Percentiles rank a stretch among this genome's conserved stretches.
Evolutionary conservation across 2,329 filamentous ascomycete genomes (phyloP).

Genomic region (Macrophomina tecta): DNA sequence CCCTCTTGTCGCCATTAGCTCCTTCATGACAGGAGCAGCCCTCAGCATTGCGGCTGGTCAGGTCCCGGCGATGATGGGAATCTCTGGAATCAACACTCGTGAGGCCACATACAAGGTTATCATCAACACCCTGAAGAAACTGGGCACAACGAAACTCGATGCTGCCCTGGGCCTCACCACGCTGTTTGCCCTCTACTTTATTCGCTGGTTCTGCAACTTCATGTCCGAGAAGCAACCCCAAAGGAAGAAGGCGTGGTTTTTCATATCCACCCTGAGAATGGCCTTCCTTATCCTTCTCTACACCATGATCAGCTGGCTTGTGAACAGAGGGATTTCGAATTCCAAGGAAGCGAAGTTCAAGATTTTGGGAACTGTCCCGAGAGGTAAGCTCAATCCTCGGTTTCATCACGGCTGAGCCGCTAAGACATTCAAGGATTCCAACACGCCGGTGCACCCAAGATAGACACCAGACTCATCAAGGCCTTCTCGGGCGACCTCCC

Average conservation of each 20-base stretch:
- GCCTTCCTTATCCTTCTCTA: conserved; percentile 89
- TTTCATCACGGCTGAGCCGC: not conserved
- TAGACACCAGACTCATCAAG: conserved; percentile 69
- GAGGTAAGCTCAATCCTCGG: conserved; percentile 57
- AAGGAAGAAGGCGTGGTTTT: conserved; percentile 77
- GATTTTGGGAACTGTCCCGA: conserved; percentile 76
- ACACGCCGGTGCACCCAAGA: conserved; percentile 71
- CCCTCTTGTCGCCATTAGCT: conserved; percentile 84
- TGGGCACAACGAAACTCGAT: conserved; percentile 73
- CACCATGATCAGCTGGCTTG: conserved; percentile 84
- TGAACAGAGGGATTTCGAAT: conserved; percentile 56
- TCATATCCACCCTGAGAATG: conserved; percentile 83
- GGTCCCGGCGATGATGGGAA: conserved; percentile 78
- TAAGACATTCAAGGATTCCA: conserved; percentile 67
- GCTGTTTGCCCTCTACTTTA: conserved; percentile 73
- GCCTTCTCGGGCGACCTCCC: conserved; percentile 75
- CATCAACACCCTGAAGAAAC: conserved; percentile 78
- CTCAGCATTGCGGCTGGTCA: conserved; percentile 87
- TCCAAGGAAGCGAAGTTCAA: conserved; percentile 60
- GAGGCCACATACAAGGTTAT: conserved; percentile 81
- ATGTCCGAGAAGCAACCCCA: conserved; percentile 71
- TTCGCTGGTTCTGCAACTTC: conserved; percentile 61
- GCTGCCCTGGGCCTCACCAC: conserved; percentile 89
- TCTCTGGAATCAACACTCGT: conserved; percentile 74
- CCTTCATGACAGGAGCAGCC: conserved; percentile 96